phyloP scores from a whole-genome alignment of 192 early-diverging fungal species.

The Umbelopsis vinacea region DNA sequence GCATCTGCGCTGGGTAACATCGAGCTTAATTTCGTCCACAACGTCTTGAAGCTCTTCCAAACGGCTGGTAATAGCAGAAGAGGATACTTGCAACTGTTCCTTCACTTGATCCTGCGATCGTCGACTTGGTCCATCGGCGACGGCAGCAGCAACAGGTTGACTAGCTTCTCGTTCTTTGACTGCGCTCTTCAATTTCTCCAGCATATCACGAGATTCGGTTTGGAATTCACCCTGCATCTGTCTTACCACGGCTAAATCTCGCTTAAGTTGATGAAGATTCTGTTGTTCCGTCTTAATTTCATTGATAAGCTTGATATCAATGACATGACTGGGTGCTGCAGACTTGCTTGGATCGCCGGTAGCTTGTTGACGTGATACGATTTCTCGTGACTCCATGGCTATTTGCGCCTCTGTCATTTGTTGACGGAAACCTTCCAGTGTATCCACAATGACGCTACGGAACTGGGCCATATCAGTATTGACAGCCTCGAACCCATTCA shows the following conservation, averaged over 20 bases:
- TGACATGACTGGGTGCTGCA: no score
- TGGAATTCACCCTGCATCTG: slow-evolving; percentile 57
- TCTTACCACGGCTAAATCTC: slow-evolving; percentile 48
- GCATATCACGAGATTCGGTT: slow-evolving; percentile 34
- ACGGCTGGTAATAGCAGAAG: slow-evolving; percentile 51
- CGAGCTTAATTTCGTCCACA: slow-evolving; percentile 74
- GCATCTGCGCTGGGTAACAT: slow-evolving; percentile 70
- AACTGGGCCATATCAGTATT: slow-evolving; percentile 20
- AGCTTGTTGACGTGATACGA: background rate
- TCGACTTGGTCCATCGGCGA: slow-evolving; percentile 16
- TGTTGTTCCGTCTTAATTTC: slow-evolving; percentile 45
- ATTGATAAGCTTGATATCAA: background rate
- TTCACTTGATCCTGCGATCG: slow-evolving; percentile 59
- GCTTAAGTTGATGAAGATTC: slow-evolving; percentile 47
- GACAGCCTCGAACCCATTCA: slow-evolving; percentile 15
- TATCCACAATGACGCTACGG: slow-evolving; percentile 5
- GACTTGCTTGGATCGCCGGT: background rate
- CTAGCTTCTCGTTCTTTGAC: slow-evolving; percentile 4
- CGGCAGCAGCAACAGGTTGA: slow-evolving; percentile 4
- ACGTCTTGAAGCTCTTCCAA: slow-evolving; percentile 67
- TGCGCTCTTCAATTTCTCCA: slow-evolving; percentile 26
- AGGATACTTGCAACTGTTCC: slow-evolving; percentile 44
- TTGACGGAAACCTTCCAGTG: background rate
- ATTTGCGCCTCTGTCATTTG: background rate
- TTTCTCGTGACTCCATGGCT: background rate